Evolutionary conservation across 371 early-diverging fungal species (phyloP).

Genomic region (Mortierella sp.): DNA sequence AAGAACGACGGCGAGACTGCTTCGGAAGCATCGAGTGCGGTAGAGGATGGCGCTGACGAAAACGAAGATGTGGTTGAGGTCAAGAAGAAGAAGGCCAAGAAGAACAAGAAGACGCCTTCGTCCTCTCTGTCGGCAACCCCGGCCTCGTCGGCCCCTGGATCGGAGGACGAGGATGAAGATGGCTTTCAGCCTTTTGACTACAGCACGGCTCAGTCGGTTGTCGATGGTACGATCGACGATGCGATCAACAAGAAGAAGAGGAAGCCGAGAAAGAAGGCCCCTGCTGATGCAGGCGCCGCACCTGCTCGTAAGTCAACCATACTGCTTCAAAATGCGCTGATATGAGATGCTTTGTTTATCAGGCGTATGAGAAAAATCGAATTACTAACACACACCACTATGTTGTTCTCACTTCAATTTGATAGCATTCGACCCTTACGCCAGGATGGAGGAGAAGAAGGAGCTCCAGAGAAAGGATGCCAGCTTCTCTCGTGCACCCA

Average conservation of each 20-base stretch:
- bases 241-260: slow-evolving; percentile 34
- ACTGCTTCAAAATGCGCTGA: not conserved
- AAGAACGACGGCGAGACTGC: not conserved
- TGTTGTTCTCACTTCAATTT: not conserved
- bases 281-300: slow-evolving; percentile 30
- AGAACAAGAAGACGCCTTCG: slow-evolving; percentile 12
- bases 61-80: slow-evolving; percentile 11
- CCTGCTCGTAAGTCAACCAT: slow-evolving; percentile 28
- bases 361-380: no score
- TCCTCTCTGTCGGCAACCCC: slow-evolving; percentile 18
- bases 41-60: slow-evolving; percentile 9
- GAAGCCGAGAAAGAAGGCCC: slow-evolving; percentile 34
- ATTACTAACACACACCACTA: not conserved
- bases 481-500: slow-evolving; percentile 46
- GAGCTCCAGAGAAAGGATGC: slow-evolving; percentile 52
- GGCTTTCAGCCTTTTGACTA: slow-evolving; percentile 50
- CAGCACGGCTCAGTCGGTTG: slow-evolving; percentile 43
- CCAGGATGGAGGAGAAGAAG: slow-evolving; percentile 38
- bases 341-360: not conserved
- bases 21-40: slow-evolving; percentile 12
- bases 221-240: slow-evolving; percentile 35
- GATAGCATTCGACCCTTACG: slow-evolving; percentile 60
- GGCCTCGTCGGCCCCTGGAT: slow-evolving; percentile 22
- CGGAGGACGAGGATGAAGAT: slow-evolving; percentile 23
- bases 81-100: slow-evolving; percentile 33